Conservation (phyloP, 257 asterid genomes). For the Rauvolfia tetraphylla region DNA sequence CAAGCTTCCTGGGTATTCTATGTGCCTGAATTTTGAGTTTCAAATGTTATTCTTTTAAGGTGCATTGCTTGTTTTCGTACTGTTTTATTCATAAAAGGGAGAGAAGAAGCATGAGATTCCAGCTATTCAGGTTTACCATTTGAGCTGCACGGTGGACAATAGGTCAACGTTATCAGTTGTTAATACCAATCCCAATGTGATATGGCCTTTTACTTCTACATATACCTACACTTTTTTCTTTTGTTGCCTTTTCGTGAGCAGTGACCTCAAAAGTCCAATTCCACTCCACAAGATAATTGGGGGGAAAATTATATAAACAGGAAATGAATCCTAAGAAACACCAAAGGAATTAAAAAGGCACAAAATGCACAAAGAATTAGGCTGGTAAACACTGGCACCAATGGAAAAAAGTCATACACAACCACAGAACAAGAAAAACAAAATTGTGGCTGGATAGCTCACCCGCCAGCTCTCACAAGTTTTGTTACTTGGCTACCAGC, state of each 20-base stretch:
- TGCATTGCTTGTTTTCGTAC: neutral
- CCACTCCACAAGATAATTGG: neutral
- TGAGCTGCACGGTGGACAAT: neutral
- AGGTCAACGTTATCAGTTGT: neutral
- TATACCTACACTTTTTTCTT: neutral
- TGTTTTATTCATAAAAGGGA: neutral
- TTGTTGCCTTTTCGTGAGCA: neutral
- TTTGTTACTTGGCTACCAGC: constrained; percentile 99
- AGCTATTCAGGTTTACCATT: neutral
- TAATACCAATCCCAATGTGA: neutral
- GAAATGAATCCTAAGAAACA: neutral
- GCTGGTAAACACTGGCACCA: neutral
- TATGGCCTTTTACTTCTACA: neutral
- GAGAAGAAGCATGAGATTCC: neutral
- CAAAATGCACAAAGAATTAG: neutral
- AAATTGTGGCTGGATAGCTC: constrained; percentile 27
- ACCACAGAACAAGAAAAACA: neutral
- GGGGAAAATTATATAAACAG: neutral
- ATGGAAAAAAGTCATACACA: neutral
- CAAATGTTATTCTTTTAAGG: too few relatives aligned
- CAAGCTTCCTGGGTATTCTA: neutral
- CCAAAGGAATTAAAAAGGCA: neutral
- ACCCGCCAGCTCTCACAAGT: constrained; percentile 93
- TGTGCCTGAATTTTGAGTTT: neutral
- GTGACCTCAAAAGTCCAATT: neutral